Conservation (phyloP, 148 eudicot species). For the Nyssa sinensis region DNA sequence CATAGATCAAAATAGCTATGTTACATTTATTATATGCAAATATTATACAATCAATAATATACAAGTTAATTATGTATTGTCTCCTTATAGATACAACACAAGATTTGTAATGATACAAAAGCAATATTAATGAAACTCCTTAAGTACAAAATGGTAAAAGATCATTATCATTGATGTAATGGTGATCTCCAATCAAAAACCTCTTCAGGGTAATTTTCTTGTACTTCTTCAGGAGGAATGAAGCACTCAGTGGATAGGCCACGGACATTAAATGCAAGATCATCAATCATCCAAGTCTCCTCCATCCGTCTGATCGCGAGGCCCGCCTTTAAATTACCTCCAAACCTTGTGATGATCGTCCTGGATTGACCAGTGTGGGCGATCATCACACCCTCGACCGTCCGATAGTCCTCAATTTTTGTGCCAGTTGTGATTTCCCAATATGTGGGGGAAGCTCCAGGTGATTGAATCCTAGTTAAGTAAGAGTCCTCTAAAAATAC, state of each 20-base stretch:
- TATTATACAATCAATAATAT: too few relatives aligned
- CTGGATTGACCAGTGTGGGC: conserved; percentile 82
- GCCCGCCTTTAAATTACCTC: conserved; percentile 62
- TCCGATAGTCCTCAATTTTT: conserved; percentile 73
- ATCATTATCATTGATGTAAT: conserved; percentile 12
- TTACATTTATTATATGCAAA: too few relatives aligned
- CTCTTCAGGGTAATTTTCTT: conserved; percentile 27
- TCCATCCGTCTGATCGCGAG: conserved; percentile 74
- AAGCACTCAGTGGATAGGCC: conserved; percentile 82
- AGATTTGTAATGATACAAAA: too few relatives aligned
- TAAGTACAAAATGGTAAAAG: not conserved
- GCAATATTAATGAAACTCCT: too few relatives aligned
- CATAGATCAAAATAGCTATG: too few relatives aligned
- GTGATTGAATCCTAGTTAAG: conserved; percentile 83
- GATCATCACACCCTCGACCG: conserved; percentile 74
- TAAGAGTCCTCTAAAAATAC: conserved; percentile 87
- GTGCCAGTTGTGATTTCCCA: conserved; percentile 96
- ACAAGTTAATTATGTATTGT: too few relatives aligned
- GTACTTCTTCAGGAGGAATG: conserved; percentile 76
- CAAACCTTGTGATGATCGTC: conserved; percentile 70
- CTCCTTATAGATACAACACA: too few relatives aligned
- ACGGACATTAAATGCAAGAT: conserved; percentile 76
- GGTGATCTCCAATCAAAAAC: conserved; percentile 34
- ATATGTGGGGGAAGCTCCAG: conserved; percentile 66
- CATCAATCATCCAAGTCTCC: conserved; percentile 81